Evolutionary conservation across 2,329 filamentous ascomycete genomes (phyloP), one percentile per base, ranked within the genome.

Genomic region (Aspergillus alliaceus): DNA sequence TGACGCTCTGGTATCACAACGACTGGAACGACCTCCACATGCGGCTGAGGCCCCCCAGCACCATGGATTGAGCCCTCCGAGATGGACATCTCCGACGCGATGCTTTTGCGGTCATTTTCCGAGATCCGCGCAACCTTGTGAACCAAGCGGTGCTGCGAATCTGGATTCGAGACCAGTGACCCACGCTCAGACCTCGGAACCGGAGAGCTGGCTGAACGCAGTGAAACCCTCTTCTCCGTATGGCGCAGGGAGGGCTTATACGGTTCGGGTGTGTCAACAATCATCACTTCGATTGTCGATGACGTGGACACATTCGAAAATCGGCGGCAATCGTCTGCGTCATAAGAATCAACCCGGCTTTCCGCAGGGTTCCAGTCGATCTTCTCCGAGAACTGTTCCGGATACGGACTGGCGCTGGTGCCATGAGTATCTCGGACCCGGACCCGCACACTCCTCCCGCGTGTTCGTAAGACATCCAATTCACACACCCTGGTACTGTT

Each of bases 231-330:
- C 68, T 81, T 84, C 46, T 78, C 80, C 6, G 79, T 79, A 65
- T 85, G 83, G 51, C 84, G 80, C 51, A 86, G 69, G 1, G 76
- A 79, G 39, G 72, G 74, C 52, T 69, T 75, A 35, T 75, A 71
- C 58, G 75, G 77, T 37, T 76, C 79, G 4, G 80, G 78, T 15
- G 77, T 77, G 18, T 82, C 75, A 44, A 85, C 77, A 29, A 86
- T 82, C 65, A 83, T 76, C 12, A 81, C 83, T 70, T 84, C 82
- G 15, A 85, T 74, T 0, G 82, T 83, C 6, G 83, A 85, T 11
- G 78, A 76, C 22, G 78, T 77, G 2, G 84, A 86, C 2, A 79
- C 69, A 15, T 69, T 76, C 14, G 84, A 86, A 20, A 79, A 71
- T 42, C 83, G 77, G 60, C 71, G 72, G 51, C 59, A 61, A 12